Percentiles rank a stretch among this genome's conserved stretches.
Evolutionary conservation across 805 yeast species (phyloP).

Genomic region (Yarrowia porcina): DNA sequence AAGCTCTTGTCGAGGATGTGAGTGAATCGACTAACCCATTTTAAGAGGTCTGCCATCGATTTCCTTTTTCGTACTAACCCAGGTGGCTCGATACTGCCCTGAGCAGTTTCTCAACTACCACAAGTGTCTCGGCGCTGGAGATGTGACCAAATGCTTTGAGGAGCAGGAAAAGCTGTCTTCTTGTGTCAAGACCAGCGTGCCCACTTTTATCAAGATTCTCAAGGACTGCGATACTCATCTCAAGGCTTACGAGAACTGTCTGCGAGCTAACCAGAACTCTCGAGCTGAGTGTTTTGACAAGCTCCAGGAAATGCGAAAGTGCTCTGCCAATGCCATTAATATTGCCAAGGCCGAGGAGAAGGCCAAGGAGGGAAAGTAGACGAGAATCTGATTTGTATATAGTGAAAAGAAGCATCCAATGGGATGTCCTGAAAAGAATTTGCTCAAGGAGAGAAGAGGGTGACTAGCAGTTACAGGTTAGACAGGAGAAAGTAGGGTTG

Average conservation of each 20-base stretch:
- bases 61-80: neutral
- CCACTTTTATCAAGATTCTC: constrained; percentile 68
- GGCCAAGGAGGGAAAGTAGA: no score
- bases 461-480: no score
- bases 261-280: constrained; percentile 46
- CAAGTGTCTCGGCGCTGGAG: constrained; percentile 61
- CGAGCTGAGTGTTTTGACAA: constrained; percentile 53
- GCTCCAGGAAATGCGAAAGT: constrained; percentile 56
- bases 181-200: constrained; percentile 65
- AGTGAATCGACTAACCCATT: no score
- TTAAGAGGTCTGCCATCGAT: no score
- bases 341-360: constrained; percentile 19
- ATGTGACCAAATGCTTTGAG: constrained; percentile 48
- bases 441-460: no score
- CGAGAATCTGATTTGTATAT: no score
- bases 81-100: constrained; percentile 72
- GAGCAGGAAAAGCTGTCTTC: constrained; percentile 56
- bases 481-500: no score
- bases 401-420: no score
- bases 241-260: constrained; percentile 64
- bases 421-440: no score
- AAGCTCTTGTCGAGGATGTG: constrained; percentile 70
- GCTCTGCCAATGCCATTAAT: constrained; percentile 50
- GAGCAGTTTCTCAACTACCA: constrained; percentile 68
- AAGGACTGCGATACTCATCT: constrained; percentile 56